Evolutionary conservation across 331 rosid genomes (phyloP).

Genomic region (Quercus lobata): DNA sequence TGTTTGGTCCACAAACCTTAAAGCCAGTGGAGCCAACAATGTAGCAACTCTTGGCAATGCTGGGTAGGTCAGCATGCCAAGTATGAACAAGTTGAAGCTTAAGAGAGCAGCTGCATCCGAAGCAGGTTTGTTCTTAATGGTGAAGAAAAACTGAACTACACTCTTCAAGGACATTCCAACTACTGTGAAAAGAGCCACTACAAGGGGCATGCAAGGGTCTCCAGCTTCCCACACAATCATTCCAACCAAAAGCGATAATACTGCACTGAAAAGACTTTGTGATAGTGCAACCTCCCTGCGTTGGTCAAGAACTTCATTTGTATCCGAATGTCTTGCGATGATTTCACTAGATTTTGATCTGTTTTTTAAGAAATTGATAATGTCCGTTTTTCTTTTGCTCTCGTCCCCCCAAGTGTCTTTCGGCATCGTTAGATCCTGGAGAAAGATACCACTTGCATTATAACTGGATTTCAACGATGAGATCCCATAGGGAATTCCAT

Average conservation of each 20-base stretch:
- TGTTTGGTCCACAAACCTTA: slow-evolving; percentile 13
- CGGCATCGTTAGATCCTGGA: slow-evolving; percentile 34
- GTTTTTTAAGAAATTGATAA: slow-evolving; percentile 35
- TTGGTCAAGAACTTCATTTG: slow-evolving; percentile 18
- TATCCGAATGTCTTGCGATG: slow-evolving; percentile 23
- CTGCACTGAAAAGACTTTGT: slow-evolving; percentile 65
- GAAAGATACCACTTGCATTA: slow-evolving; percentile 26
- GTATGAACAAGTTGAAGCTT: slow-evolving; percentile 83
- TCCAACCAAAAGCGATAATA: slow-evolving; percentile 68
- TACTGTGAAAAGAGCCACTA: slow-evolving; percentile 66
- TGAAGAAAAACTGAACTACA: slow-evolving; percentile 61
- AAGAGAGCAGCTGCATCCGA: slow-evolving; percentile 72
- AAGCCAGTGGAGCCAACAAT: slow-evolving; percentile 35
- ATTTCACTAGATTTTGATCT: slow-evolving; percentile 24
- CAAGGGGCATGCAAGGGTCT: slow-evolving; percentile 78
- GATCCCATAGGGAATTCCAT: slow-evolving; percentile 21
- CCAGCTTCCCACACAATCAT: slow-evolving; percentile 64
- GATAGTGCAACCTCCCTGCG: slow-evolving; percentile 52
- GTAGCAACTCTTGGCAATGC: slow-evolving; percentile 53
- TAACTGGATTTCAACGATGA: slow-evolving; percentile 39
- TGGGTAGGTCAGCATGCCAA: slow-evolving; percentile 76
- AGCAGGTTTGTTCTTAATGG: slow-evolving; percentile 65
- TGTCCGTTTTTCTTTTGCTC: slow-evolving; percentile 24
- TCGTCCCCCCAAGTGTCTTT: slow-evolving; percentile 38
- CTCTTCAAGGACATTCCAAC: slow-evolving; percentile 82